phyloP scores from a whole-genome alignment of 441 rosid genomes.

The Croton setiger region DNA sequence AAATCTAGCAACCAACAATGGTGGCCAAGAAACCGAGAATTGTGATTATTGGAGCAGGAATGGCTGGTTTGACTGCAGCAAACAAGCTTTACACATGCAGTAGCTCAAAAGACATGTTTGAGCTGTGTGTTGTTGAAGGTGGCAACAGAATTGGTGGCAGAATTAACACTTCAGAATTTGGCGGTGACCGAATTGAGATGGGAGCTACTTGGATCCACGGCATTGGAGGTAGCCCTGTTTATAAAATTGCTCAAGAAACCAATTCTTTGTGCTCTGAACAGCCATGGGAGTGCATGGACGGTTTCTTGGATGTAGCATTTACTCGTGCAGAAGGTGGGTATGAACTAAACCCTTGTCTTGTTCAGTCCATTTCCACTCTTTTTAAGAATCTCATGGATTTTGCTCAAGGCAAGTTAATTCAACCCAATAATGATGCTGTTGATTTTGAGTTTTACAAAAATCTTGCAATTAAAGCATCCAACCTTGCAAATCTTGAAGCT shows the following conservation, averaged over 20 bases:
- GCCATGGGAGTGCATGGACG: slow-evolving; percentile 98
- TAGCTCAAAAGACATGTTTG: slow-evolving; percentile 47
- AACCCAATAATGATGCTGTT: slow-evolving; percentile 14
- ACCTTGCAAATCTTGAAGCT: slow-evolving; percentile 22
- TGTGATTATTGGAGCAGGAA: slow-evolving; percentile 93
- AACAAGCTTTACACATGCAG: slow-evolving; percentile 65
- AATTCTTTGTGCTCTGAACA: slow-evolving; percentile 57
- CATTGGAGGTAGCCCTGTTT: slow-evolving; percentile 83
- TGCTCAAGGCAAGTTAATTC: slow-evolving; percentile 55
- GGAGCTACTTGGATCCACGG: slow-evolving; percentile 99
- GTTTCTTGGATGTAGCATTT: slow-evolving; percentile 43
- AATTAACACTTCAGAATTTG: slow-evolving; percentile 82
- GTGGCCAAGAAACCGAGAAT: slow-evolving; percentile 90
- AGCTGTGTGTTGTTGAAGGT: slow-evolving; percentile 84
- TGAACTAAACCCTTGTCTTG: slow-evolving; percentile 44
- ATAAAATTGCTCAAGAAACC: slow-evolving; percentile 66
- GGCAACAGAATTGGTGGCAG: slow-evolving; percentile 91
- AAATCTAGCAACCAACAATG: slow-evolving; percentile 27
- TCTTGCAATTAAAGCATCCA: slow-evolving; percentile 41
- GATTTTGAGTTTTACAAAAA: slow-evolving; percentile 29
- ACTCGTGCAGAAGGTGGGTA: slow-evolving; percentile 78
- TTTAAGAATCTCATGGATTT: slow-evolving; percentile 78
- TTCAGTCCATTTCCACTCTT: slow-evolving; percentile 49
- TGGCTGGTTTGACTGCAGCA: slow-evolving; percentile 96
- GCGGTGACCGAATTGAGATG: slow-evolving; percentile 88